Evolutionary conservation across 805 yeast genomes (phyloP), one percentile per base, ranked within the genome.

Genomic region (Metschnikowia orientalis): DNA sequence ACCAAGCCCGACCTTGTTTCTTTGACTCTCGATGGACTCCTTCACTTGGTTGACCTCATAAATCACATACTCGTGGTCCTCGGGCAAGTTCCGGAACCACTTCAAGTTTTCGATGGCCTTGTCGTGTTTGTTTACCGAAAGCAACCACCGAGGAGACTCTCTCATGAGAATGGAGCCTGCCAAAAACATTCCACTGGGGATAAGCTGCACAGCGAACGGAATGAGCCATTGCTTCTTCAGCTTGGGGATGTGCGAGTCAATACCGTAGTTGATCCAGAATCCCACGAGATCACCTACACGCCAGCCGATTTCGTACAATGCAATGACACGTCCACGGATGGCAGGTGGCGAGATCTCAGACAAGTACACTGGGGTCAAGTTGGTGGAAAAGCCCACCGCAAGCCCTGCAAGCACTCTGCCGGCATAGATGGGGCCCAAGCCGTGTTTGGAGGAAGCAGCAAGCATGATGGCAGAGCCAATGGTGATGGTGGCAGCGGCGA

Each of bases 241-340:
- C 13, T 33, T 12, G 15, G 49, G 44, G 13, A 60, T 45, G 34
- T 55, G 56, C 14, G 53, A 39, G 39, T 51, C 56, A 24, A 58
- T 55, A 6, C 59, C 66, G 37, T 56, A 60, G 28, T 51, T 47
- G 38, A 59, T 58, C 65, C 65, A 60, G 43, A 59, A 60, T 1
- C 65, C 67, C 6, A 59, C 61, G 45, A 61, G 47, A 42, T 60
- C 67, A 19, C 68, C 67, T 26, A 59, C 38, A 38, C 67, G 45
- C 66, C 66, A 61, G 11, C 64, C 63, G 28, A 61, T 53, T 43
- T 61, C 67, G 40, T 57, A 61, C 11, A 54, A 34, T 8, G 56
- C 50, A 22, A 54, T 55, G 11, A 60, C 42, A 20, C 55, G 49
- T 4, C 67, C 67, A 20, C 66, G 44, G 13, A 59, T 47, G 1